Percentiles rank a stretch among this genome's conserved stretches.
phyloP scores from a whole-genome alignment of 2,329 filamentous ascomycete genomes.

The Monosporascus sp. region DNA sequence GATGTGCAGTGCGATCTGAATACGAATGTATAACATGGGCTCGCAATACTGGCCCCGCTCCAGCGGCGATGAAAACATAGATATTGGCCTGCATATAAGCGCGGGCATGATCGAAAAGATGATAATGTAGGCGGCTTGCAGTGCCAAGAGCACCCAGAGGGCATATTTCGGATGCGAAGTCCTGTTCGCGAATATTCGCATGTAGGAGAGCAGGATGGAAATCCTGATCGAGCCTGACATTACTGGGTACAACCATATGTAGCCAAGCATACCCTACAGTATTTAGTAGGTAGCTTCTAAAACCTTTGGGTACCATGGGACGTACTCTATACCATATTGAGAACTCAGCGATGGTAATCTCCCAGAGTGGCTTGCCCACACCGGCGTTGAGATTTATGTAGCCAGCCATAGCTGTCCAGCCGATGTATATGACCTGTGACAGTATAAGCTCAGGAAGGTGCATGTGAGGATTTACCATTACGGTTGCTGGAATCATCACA shows the following conservation, averaged over 20 bases:
- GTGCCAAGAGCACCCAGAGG: constrained; percentile 9
- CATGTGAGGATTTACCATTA: background rate
- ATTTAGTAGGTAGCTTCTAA: no score
- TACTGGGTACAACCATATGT: constrained; percentile 16
- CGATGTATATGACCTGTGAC: constrained; percentile 14
- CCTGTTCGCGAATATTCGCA: constrained; percentile 14
- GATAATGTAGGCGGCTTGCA: constrained; percentile 16
- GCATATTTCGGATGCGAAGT: background rate
- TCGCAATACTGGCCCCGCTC: constrained; percentile 12
- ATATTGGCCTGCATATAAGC: constrained; percentile 16
- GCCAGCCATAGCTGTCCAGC: constrained; percentile 12
- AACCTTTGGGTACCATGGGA: background rate
- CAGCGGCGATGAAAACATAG: constrained; percentile 12
- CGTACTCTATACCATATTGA: constrained; percentile 13
- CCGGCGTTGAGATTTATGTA: constrained; percentile 17
- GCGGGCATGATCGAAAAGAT: constrained; percentile 16
- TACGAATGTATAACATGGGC: constrained; percentile 14
- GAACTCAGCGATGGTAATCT: constrained; percentile 18
- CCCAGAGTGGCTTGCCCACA: constrained; percentile 19
- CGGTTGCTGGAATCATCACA: background rate
- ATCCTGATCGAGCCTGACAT: constrained; percentile 16
- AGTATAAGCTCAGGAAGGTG: no score
- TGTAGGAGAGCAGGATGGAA: constrained; percentile 20
- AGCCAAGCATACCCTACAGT: constrained; percentile 9
- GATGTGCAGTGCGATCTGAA: constrained; percentile 15